Base-by-base conservation (phyloP, 2,329 filamentous ascomycete species). In the Colletotrichum musicola region DNA sequence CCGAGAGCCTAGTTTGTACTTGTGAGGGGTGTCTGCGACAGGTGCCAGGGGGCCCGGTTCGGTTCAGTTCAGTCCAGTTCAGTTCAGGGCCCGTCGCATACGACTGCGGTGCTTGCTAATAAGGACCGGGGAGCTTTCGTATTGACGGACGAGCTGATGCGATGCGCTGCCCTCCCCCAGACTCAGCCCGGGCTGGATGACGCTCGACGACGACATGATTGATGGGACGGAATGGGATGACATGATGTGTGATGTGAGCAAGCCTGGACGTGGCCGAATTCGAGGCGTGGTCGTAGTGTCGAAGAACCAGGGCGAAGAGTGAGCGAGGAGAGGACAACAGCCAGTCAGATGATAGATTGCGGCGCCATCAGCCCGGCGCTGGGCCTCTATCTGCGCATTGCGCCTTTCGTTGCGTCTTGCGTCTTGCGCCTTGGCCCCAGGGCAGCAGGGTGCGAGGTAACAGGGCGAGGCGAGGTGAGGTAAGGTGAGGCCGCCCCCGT, bases 1-100 rank as follows among this genome's bases (percentile, higher is more conserved):
- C 42, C 55, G 55, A 51, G 42, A 51, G 55, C 40, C 62, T 49
- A 65, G 30, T 68, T 65, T 68, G 65, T 59, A 54, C 54, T 66
- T 62, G 49, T 44, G 55, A 10, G 30, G 30, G 30, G 30, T 12
- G 49, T 56, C 55, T 68, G 66, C 66, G 50, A 68, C 66, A 68
- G 55, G 54, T 65, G 62, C 66, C 60, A 62, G 66, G 64, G 62
- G 27, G 20, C 18, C 18, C 44, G 18, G 16, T 46, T 16, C 44
- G 16, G 16, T 18, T 18, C 18, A 16, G 16, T 18, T n/a, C 44
- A 46, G n/a, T n/a, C 18, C 18, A 46, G 16, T 46, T n/a, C 44
- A 46, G 62, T 65, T 61, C 10, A 27, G 42, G 46, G 62, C 38
- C 30, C 38, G 66, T 68, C 66, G 55, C 66, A 65, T 65, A 44